These are phyloP conservation scores for Cladosporium sp. DNA, from an alignment of 2,329 filamentous ascomycete genomes.

Conservation along the genomic window DNA sequence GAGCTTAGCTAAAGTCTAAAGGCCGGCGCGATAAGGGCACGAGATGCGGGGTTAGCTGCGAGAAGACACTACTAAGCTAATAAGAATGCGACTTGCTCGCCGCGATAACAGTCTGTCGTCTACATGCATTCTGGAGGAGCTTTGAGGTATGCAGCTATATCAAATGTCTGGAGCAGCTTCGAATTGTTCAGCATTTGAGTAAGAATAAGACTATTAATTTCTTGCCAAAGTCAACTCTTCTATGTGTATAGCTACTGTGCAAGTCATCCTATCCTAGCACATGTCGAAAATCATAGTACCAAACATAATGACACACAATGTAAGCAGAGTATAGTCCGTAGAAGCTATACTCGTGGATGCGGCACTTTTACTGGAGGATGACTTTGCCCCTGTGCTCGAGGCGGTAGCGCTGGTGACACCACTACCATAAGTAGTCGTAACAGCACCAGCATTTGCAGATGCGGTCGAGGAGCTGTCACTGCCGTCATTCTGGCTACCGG, in stretches of 20 bases:
- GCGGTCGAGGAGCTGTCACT: constrained; percentile 45
- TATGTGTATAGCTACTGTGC: neutral
- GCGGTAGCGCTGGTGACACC: constrained; percentile 20
- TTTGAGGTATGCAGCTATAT: too few species aligned
- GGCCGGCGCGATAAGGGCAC: neutral
- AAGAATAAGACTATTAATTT: neutral
- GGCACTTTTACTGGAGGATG: constrained; percentile 37
- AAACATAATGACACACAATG: constrained; percentile 51
- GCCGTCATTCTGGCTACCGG: constrained; percentile 52
- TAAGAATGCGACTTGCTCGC: too few species aligned
- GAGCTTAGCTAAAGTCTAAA: neutral
- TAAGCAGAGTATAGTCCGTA: constrained; percentile 47
- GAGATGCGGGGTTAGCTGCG: neutral
- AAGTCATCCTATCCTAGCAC: neutral
- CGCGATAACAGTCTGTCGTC: too few species aligned
- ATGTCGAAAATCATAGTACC: constrained; percentile 37
- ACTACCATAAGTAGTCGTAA: constrained; percentile 35
- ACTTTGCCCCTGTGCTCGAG: constrained; percentile 37
- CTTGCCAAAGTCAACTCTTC: neutral
- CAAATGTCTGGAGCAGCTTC: too few species aligned
- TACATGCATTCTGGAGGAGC: too few species aligned
- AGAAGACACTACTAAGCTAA: too few species aligned
- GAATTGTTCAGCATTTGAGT: neutral
- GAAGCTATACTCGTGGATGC: constrained; percentile 48
- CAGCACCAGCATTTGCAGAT: constrained; percentile 45